Evolutionary conservation across 257 asterid species (phyloP).

Genomic region (Gardenia jasminoides): DNA sequence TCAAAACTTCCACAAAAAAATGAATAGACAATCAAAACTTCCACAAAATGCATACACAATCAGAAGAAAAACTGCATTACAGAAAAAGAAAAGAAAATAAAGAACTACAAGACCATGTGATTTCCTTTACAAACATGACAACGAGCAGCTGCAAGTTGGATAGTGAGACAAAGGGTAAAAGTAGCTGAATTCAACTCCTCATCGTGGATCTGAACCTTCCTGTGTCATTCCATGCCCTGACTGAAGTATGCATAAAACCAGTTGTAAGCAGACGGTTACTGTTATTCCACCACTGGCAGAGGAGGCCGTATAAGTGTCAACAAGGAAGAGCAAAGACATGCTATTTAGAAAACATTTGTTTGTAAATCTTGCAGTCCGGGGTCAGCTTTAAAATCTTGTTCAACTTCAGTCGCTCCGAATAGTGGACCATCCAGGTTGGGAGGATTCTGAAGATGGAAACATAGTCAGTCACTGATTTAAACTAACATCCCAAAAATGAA

Average conservation of each 20-base stretch:
- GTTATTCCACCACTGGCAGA: not conserved
- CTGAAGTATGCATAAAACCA: not conserved
- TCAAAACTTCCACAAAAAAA: too few relatives aligned
- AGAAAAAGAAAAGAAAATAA: not conserved
- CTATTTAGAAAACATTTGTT: conserved; percentile 69
- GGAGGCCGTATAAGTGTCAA: not conserved
- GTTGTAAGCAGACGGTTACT: not conserved
- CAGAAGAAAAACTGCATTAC: conserved; percentile 21
- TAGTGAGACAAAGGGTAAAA: not conserved
- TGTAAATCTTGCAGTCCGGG: conserved; percentile 80
- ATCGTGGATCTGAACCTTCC: not conserved
- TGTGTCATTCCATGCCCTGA: not conserved
- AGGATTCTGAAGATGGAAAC: conserved; percentile 49
- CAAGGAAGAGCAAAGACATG: conserved; percentile 14
- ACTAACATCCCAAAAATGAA: not conserved
- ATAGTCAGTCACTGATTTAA: conserved; percentile 17
- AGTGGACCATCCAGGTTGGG: conserved; percentile 68
- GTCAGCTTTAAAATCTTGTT: conserved; percentile 50
- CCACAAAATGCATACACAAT: not conserved
- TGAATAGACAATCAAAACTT: too few relatives aligned
- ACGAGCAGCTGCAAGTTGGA: conserved; percentile 6
- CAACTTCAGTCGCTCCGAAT: conserved; percentile 32
- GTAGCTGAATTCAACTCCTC: conserved; percentile 11
- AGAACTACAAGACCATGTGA: conserved; percentile 7
- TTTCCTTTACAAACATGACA: conserved; percentile 13